Base-by-base conservation (phyloP, 805 yeast genomes). In the Tetrapisispora nanseiensis region DNA sequence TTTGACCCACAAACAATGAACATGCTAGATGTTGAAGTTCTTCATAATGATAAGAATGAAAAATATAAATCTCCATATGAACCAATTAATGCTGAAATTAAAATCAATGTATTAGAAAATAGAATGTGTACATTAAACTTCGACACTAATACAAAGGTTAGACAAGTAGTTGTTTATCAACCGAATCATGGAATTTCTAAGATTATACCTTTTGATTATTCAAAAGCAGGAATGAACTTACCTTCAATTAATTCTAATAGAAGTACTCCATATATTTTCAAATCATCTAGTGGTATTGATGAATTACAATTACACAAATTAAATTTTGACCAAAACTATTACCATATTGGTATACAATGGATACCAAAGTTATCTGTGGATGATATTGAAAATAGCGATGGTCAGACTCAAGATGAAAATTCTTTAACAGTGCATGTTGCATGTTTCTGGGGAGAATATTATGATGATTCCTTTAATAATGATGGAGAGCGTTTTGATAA, bases 271-370 rank as follows among this genome's bases (percentile, higher is more conserved):
- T 46, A 62, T 11, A 75, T 74, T 4, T 68, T 70, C 41, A 72
- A 68, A 37, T 23, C 51, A 70, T 16, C 78, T 61, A 63, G 66
- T 22, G 95, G 95, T 13, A 81, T 86, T 40, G 77, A 79, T 47
- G 71, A 71, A 45, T 52, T 83, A 5, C 76, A 75, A 40, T 55
- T 86, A 44, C 83, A 82, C 59, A 84, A 81, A 54, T 61, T 81
- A 22, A 69, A 72, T 50, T 80, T 86, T 79, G 66, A 72, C 5
- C 68, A 69, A 39, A 52, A 67, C 1, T 53, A 51, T 6, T 81
- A 75, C 53, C 83, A 73, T 48, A 46, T 86, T 34, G 83, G 80
- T 2, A 51, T 86, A 39, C 83, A 83, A 54, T 86, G 95, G 95
- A 66, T 82, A 27, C 94, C 94, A 4, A 71, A 70, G 41, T 64